A percentile compares a stretch with the other conserved stretches of the same genome.
These are phyloP conservation scores for Podospora conica DNA, from an alignment of 495 filamentous ascomycete species.

Conservation along the genomic window DNA sequence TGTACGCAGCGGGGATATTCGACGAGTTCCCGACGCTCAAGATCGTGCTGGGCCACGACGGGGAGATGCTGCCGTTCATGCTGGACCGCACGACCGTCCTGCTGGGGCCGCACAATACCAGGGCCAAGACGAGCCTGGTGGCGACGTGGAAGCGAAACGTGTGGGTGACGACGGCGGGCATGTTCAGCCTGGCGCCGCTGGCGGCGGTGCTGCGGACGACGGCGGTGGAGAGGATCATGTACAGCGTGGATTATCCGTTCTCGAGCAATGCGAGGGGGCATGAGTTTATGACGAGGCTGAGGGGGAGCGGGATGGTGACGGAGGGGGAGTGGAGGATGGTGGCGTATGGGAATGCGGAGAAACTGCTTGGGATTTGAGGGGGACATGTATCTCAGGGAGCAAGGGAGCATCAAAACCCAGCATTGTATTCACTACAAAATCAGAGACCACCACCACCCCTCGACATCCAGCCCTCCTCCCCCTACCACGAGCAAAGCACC, in stretches of 20 bases:
- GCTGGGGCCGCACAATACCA: constrained; percentile 3
- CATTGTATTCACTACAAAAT: too few species aligned
- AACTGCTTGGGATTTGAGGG: constrained; percentile 37
- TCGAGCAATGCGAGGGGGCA: constrained; percentile 38
- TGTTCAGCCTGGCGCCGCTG: constrained; percentile 53
- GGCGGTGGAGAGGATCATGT: constrained; percentile 48
- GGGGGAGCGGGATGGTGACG: constrained; percentile 45
- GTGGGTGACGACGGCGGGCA: constrained; percentile 59
- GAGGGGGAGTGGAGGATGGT: constrained; percentile 48
- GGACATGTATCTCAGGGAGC: too few species aligned
- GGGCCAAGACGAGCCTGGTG: constrained; percentile 15
- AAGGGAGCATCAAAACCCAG: too few species aligned
- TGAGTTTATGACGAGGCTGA: constrained; percentile 44
- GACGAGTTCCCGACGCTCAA: constrained; percentile 51
- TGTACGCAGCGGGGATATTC: constrained; percentile 38
- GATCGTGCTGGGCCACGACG: constrained; percentile 61
- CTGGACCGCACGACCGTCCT: constrained; percentile 53
- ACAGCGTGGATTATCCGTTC: constrained; percentile 57
- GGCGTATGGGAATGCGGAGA: constrained; percentile 51
- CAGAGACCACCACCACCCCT: too few species aligned
- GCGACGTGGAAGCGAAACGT: constrained; percentile 50
- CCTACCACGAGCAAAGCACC: too few species aligned
- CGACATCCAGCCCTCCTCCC: too few species aligned
- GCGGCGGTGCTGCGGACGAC: constrained; percentile 45
- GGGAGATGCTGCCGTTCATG: constrained; percentile 60